Evolutionary conservation across 345 rosid genomes (phyloP), one percentile per base, ranked within the genome.

Genomic region (Moringa oleifera): DNA sequence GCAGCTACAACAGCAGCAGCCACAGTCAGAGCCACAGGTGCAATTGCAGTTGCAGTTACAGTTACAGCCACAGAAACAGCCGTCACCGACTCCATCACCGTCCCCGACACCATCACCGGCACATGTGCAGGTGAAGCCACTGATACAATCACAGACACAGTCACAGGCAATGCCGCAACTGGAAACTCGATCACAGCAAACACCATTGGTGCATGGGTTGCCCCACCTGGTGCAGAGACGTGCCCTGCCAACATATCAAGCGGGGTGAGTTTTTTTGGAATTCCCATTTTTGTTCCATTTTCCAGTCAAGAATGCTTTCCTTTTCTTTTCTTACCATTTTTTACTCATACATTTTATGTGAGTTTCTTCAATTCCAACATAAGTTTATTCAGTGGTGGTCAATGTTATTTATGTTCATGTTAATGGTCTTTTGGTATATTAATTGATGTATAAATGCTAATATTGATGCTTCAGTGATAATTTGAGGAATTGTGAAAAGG

Each of bases 141-240:
- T 20, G 65, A 54, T 28, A 59, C 71, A 51, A 50, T 21, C 58
- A 18, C 68, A 50, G 53, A 64, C 50, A 61, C 49, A 59, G 46
- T 23, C 58, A 19, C 68, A 50, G 53, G 69, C 50, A 61, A 53
- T 62, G 46, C 73, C 66, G 25, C 74, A 58, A 41, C 66, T 62
- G 68, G 68, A 58, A 18, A 68, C 71, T 2, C 69, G 68, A 63
- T 65, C 63, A 1, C 81, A 59, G 70, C 79, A 63, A 37, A 51
- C 63, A 51, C 47, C 73, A 51, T 10, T 61, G 58, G 55, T 33
- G 64, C 69, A 75, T 20, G 70, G 80, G 58, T 52, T 71, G 25
- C 67, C 68, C 56, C 85, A 75, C n/a, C 80, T 77, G 7, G 70
- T 78, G 64, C 83, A 77, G 20, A 75, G 57, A 51, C 66, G 75